Percentiles rank a stretch among this genome's conserved stretches.
phyloP scores from a whole-genome alignment of 495 filamentous ascomycete genomes.

The Chaetomium cochliodes region DNA sequence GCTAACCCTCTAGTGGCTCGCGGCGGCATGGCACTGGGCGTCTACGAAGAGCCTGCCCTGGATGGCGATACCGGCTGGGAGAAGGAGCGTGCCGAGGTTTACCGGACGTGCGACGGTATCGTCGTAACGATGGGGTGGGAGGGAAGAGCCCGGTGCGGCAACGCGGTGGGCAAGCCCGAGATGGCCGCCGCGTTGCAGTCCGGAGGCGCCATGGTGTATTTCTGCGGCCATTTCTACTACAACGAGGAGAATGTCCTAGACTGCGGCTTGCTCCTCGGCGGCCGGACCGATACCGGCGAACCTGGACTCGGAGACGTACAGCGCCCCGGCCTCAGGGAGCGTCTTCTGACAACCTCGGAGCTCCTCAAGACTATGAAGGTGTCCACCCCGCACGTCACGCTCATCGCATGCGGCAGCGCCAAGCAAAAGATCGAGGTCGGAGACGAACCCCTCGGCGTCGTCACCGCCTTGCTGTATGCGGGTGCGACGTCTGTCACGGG shows the following conservation, averaged over 20 bases:
- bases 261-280: no score
- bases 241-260: no score
- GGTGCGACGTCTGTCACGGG: conserved; percentile 10
- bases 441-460: conserved; percentile 8
- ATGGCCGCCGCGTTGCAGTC: no score
- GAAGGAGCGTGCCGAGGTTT: no score
- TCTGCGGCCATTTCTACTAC: no score
- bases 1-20: not conserved
- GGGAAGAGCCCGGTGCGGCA: no score
- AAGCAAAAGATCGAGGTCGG: not conserved
- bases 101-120: no score
- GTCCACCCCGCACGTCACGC: not conserved
- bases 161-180: no score
- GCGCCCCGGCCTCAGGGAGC: not conserved
- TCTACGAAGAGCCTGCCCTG: not conserved
- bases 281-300: not conserved
- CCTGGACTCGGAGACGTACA: not conserved
- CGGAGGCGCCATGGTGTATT: no score
- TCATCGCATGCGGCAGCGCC: conserved; percentile 13
- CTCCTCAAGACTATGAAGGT: not conserved
- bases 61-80: no score
- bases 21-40: not conserved
- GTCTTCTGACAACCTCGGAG: not conserved
- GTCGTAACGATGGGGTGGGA: no score
- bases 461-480: conserved; percentile 8